phyloP scores from a whole-genome alignment of 2,329 filamentous ascomycete species.

The Xylariaceae sp. region DNA sequence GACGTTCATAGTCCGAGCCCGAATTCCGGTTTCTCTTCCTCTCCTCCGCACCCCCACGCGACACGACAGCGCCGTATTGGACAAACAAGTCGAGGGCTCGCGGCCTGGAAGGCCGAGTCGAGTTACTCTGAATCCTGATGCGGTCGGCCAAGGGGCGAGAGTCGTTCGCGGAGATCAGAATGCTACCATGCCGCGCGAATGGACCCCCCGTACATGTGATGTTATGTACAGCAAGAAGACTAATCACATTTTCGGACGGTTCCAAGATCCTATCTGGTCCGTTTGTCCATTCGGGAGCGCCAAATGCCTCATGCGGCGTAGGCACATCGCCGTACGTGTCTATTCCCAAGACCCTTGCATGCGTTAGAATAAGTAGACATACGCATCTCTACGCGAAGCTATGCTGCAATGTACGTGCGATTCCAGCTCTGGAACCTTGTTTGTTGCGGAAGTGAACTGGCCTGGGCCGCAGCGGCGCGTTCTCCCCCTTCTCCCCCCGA shows the following conservation, averaged over 20 bases:
- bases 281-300: not conserved
- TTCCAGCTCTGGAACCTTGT: too few species aligned
- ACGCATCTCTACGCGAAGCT: too few species aligned
- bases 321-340: not conserved
- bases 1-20: too few species aligned
- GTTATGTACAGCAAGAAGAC: not conserved
- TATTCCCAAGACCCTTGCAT: not conserved
- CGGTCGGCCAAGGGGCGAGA: not conserved
- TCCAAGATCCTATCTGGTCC: not conserved
- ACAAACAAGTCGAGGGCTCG: not conserved
- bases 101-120: not conserved
- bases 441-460: too few species aligned
- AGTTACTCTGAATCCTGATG: not conserved
- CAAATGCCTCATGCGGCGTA: not conserved
- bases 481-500: too few species aligned
- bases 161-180: not conserved
- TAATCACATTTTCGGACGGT: not conserved
- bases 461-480: too few species aligned
- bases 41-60: not conserved
- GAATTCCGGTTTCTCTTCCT: too few species aligned
- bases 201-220: not conserved
- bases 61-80: not conserved
- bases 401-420: too few species aligned
- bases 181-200: not conserved
- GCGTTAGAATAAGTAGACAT: not conserved